phyloP scores from a whole-genome alignment of 345 rosid species.

The Gossypium arboreum region DNA sequence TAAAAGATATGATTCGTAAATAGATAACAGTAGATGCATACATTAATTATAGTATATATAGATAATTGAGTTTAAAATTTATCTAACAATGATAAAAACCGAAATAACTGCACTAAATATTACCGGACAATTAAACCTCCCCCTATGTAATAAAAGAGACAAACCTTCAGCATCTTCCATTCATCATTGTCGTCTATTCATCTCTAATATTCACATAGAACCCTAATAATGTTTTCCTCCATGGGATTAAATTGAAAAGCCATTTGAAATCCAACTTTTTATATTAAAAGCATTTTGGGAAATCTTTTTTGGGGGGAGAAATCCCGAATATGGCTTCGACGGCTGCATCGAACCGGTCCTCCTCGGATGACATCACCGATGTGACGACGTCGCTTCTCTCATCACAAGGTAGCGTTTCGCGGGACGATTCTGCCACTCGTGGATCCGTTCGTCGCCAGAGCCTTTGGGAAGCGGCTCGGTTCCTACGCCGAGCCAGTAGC shows the following conservation, averaged over 20 bases:
- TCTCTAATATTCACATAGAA: background rate
- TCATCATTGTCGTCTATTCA: background rate
- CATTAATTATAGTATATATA: background rate
- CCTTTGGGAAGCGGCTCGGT: slow-evolving; percentile 72
- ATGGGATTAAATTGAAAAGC: background rate
- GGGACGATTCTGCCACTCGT: slow-evolving; percentile 22
- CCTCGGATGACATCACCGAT: slow-evolving; percentile 57
- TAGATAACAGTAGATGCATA: no score
- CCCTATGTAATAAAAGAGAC: background rate
- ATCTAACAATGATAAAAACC: background rate
- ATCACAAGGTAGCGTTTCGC: slow-evolving; percentile 18
- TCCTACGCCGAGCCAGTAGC: slow-evolving; percentile 85
- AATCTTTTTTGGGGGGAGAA: background rate
- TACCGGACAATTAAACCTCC: background rate
- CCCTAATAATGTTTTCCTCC: background rate
- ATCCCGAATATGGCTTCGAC: slow-evolving; percentile 6
- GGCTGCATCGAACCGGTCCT: slow-evolving; percentile 29
- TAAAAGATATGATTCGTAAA: no score
- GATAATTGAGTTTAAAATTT: background rate
- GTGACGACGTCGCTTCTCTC: slow-evolving; percentile 59
- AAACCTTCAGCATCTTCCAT: background rate
- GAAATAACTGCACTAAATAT: background rate
- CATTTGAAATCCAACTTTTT: background rate
- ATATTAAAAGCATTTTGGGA: background rate
- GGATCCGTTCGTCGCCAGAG: slow-evolving; percentile 62